Conservation (phyloP, 2,329 filamentous ascomycete species). For the Beauveria rudraprayagi region DNA sequence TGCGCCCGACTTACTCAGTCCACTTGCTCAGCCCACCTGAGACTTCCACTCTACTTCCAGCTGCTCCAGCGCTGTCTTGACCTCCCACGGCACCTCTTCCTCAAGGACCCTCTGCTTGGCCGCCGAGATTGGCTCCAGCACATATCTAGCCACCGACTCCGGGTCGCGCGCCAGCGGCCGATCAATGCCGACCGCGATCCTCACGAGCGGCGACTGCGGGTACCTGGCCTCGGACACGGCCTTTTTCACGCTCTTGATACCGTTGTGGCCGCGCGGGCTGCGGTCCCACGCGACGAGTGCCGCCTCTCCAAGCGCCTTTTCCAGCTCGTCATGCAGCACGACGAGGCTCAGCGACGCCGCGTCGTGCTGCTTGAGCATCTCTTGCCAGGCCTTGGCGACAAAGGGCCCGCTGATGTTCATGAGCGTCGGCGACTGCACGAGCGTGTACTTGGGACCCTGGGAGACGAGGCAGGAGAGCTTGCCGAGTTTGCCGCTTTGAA, state of each 20-base stretch:
- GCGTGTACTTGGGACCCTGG: constrained; percentile 45
- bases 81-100: constrained; percentile 39
- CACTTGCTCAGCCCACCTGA: constrained; percentile 12
- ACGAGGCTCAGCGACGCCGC: constrained; percentile 46
- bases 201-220: constrained; percentile 35
- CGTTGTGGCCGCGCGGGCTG: constrained; percentile 66
- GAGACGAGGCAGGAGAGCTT: constrained; percentile 44
- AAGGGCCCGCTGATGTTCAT: constrained; percentile 83
- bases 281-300: constrained; percentile 53
- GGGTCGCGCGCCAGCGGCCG: constrained; percentile 62
- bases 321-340: constrained; percentile 83
- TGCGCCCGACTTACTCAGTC: too few relatives aligned
- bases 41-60: constrained; percentile 33
- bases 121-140: constrained; percentile 58
- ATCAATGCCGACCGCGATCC: constrained; percentile 83
- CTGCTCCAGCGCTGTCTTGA: constrained; percentile 42
- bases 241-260: constrained; percentile 58
- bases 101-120: constrained; percentile 44
- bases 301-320: constrained; percentile 60
- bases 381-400: constrained; percentile 56
- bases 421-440: constrained; percentile 65
- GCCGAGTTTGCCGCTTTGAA: constrained; percentile 39
- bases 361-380: constrained; percentile 36
- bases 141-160: constrained; percentile 64
- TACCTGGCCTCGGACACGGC: constrained; percentile 37